Evolutionary conservation across 352 stramenopile species (phyloP).

Genomic region (Thalassiosira sp.): DNA sequence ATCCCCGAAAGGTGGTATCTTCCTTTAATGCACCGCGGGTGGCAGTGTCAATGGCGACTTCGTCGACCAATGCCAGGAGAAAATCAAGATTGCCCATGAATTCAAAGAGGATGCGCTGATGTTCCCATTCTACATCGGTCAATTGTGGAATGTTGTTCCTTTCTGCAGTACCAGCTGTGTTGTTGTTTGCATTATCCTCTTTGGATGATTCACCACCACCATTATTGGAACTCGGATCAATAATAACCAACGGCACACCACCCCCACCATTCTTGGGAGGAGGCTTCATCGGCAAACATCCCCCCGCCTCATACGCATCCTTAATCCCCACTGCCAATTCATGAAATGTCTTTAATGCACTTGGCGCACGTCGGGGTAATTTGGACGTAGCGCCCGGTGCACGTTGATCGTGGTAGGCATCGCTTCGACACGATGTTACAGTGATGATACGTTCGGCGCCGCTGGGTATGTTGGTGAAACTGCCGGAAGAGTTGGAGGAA

Average conservation of each 20-base stretch:
- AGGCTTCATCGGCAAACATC: conserved; percentile 53
- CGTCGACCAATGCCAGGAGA: conserved; percentile 77
- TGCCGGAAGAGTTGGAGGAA: neutral
- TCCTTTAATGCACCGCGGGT: conserved; percentile 81
- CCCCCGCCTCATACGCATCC: conserved; percentile 78
- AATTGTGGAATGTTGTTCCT: conserved; percentile 19
- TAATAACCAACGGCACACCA: neutral
- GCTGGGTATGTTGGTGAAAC: neutral
- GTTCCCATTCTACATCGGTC: conserved; percentile 29
- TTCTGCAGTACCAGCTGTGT: conserved; percentile 1
- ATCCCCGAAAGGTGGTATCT: conserved; percentile 77
- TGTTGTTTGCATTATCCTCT: conserved; percentile 35
- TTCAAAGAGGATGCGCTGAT: conserved; percentile 62
- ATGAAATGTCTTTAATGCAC: conserved; percentile 81
- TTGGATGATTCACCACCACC: neutral
- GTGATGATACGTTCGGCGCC: conserved; percentile 36
- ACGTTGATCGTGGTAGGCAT: conserved; percentile 82
- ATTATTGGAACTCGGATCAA: neutral
- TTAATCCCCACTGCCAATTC: conserved; percentile 80
- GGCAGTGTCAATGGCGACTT: conserved; percentile 80
- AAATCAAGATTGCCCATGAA: conserved; percentile 82
- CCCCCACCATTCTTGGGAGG: neutral
- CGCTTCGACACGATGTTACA: conserved; percentile 75
- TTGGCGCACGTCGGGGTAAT: conserved; percentile 70
- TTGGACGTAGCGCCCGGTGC: conserved; percentile 73